These are phyloP conservation scores for Leptographium flavum DNA, from an alignment of 2,329 filamentous ascomycete genomes.

Conservation along the genomic window DNA sequence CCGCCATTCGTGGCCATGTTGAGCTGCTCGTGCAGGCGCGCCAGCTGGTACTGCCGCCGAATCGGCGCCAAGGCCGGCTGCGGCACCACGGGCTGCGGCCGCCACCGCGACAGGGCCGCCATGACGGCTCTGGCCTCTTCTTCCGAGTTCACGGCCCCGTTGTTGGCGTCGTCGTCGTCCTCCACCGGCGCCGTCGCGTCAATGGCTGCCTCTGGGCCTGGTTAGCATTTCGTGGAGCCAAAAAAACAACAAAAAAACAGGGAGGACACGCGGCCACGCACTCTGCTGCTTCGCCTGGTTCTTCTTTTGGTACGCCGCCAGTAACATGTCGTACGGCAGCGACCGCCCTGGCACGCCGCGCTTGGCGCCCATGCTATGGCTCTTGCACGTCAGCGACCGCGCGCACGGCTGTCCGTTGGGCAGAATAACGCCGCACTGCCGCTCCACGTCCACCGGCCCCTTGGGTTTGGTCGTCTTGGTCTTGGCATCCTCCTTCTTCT, in stretches of 20 bases:
- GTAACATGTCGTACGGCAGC: slow-evolving; percentile 81
- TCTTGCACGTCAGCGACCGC: slow-evolving; percentile 82
- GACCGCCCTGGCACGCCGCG: slow-evolving; percentile 75
- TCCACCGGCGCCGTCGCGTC: slow-evolving; percentile 86
- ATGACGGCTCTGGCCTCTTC: slow-evolving; percentile 88
- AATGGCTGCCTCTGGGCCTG: slow-evolving; percentile 63
- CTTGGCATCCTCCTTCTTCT: slow-evolving; percentile 89
- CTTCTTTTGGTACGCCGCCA: slow-evolving; percentile 87
- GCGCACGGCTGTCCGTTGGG: slow-evolving; percentile 80
- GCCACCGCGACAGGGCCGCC: slow-evolving; percentile 60
- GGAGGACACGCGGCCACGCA: slow-evolving; percentile 14
- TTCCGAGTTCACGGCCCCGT: slow-evolving; percentile 77
- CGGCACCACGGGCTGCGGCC: slow-evolving; percentile 62
- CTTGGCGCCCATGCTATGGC: slow-evolving; percentile 89
- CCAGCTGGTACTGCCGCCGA: slow-evolving; percentile 46
- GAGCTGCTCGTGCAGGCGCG: slow-evolving; percentile 50
- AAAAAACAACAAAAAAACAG: background rate
- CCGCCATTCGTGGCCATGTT: slow-evolving; percentile 53
- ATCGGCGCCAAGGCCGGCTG: slow-evolving; percentile 49
- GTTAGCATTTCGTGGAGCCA: slow-evolving; percentile 2
- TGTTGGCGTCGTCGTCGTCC: slow-evolving; percentile 69
- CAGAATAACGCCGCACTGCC: slow-evolving; percentile 79
- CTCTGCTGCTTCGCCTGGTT: slow-evolving; percentile 94
- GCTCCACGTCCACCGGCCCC: slow-evolving; percentile 85
- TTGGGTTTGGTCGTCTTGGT: slow-evolving; percentile 73